Evolutionary conservation across 352 stramenopile genomes (phyloP), one percentile per base, ranked within the genome.

Genomic region (Phytophthora uliginosa): DNA sequence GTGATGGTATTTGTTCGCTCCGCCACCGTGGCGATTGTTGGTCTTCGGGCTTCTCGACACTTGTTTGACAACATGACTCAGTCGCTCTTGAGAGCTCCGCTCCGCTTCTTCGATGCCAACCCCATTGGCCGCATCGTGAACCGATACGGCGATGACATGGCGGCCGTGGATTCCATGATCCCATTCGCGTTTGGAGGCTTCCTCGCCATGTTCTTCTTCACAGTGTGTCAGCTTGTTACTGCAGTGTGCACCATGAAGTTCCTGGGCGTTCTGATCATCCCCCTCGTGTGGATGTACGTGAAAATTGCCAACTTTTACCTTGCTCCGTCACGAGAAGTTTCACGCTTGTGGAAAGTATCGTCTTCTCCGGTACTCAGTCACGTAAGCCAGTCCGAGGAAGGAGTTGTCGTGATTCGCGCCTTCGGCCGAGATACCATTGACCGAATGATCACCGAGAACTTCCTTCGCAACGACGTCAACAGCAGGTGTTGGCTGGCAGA

Each of bases 101-200:
- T 98, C 47, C 72, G 84, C 4, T 98, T 98, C 74, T 98, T 98
- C 74, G 92, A 98, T 69, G 85, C 83, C 3, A 98, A 97, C 62
- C 96, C 95, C 1, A 82, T 97, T 17, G 93, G 94, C 2, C 83
- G 93, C 58, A 95, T 98, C 40, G 51, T 98, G 18, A 98, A 96
- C 64, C 86, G 96, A 10, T 98, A 98, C 47, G 75, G 84, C 34
- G 88, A 89, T 9, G 94, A 98, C 69, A 97, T 98, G 77, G 82
- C 93, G 36, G 87, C 88, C 17, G 76, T 98, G 18, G 94, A 98
- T 78, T 82, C 95, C 26, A 81, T 94, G 51, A 67, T 92, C 33
- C 68, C 75, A 3, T 71, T 81, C 13, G 56, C 59, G 2, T 77
- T 76, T n/a, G 60, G 63, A 8, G 20, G 56, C 12, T 89, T 86